phyloP scores from a whole-genome alignment of 768 basidiomycete species.

The Clathrus columnatus region DNA sequence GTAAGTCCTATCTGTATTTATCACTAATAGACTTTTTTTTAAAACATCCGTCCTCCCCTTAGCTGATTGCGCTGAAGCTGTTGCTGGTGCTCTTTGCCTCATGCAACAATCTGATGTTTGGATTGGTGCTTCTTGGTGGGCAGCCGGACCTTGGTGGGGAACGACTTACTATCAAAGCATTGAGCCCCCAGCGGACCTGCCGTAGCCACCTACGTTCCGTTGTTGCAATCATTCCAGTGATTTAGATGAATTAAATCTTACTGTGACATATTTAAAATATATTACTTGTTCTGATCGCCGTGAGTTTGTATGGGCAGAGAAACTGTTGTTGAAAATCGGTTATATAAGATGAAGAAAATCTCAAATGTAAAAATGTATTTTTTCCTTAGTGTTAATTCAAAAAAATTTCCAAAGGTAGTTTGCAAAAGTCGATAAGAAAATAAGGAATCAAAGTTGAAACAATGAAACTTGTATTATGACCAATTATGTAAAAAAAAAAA shows the following conservation, averaged over 20 bases:
- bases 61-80: constrained; percentile 36
- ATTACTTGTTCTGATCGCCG: no score
- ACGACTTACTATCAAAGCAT: constrained; percentile 49
- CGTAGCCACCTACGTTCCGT: constrained; percentile 45
- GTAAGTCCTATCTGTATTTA: constrained; percentile 9
- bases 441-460: no score
- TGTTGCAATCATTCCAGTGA: constrained; percentile 3
- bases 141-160: constrained; percentile 45
- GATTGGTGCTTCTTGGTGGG: constrained; percentile 52
- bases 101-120: constrained; percentile 54
- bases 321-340: no score
- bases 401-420: no score
- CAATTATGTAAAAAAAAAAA: no score
- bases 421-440: no score
- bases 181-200: constrained; percentile 49
- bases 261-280: background rate
- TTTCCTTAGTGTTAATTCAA: no score
- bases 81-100: constrained; percentile 46
- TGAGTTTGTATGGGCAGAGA: no score
- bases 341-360: no score
- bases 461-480: no score
- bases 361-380: no score
- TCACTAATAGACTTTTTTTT: constrained; percentile 17
- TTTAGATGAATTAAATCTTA: background rate
- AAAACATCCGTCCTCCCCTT: background rate